Evolutionary conservation across 2,329 filamentous ascomycete species (phyloP).

Genomic region (Verticillium albo-atrum): DNA sequence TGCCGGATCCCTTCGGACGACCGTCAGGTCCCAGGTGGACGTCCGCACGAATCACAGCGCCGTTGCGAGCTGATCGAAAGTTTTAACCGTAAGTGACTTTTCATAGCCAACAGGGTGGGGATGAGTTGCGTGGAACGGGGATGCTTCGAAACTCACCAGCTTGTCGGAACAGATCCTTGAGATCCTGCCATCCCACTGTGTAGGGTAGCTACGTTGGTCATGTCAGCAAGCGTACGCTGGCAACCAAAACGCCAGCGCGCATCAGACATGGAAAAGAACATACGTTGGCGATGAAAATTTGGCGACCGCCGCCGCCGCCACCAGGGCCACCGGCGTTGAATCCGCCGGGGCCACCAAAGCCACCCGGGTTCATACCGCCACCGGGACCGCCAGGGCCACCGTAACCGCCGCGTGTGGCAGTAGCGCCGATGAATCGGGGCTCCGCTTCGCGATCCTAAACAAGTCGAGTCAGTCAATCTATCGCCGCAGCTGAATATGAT

Average conservation of each 20-base stretch:
- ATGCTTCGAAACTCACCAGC: slow-evolving; percentile 67
- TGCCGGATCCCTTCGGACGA: slow-evolving; percentile 92
- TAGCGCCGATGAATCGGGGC: slow-evolving; percentile 84
- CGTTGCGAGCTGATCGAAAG: slow-evolving; percentile 47
- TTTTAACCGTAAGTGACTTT: slow-evolving; percentile 2
- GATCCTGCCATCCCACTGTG: slow-evolving; percentile 96
- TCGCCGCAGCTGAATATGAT: background rate
- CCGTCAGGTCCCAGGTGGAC: slow-evolving; percentile 90
- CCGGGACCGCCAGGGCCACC: slow-evolving; percentile 44
- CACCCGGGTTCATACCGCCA: slow-evolving; percentile 50
- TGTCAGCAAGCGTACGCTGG: slow-evolving; percentile 76
- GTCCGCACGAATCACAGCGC: slow-evolving; percentile 87
- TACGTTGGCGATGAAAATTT: slow-evolving; percentile 98
- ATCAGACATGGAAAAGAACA: slow-evolving; percentile 45
- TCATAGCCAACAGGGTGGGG: slow-evolving; percentile 4
- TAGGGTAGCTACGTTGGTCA: slow-evolving; percentile 71
- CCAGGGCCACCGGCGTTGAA: slow-evolving; percentile 41
- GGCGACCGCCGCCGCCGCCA: slow-evolving; percentile 63
- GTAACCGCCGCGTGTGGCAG: slow-evolving; percentile 59
- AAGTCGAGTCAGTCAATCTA: slow-evolving; percentile 15
- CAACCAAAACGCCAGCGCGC: slow-evolving; percentile 37
- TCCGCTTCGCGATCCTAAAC: slow-evolving; percentile 91
- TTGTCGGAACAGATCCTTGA: slow-evolving; percentile 98
- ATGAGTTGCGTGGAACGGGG: too few species aligned
- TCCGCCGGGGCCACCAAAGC: slow-evolving; percentile 47